Evolutionary conservation across 2,329 filamentous ascomycete species (phyloP).

Genomic region (Aspergillus spinulosporus): DNA sequence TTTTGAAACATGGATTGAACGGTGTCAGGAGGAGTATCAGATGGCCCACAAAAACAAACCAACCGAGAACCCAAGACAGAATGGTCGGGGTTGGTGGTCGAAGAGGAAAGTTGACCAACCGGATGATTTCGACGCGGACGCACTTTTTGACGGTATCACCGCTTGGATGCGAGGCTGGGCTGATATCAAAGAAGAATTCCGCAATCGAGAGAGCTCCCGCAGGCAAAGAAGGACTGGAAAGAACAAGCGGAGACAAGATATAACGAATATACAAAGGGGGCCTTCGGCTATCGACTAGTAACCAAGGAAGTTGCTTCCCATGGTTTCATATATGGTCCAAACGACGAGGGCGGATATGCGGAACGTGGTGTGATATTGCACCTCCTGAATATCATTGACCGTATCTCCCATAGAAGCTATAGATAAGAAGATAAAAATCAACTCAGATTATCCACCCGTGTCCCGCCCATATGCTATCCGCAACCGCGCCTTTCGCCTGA

Average conservation of each 20-base stretch:
- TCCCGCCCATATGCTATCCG: constrained; percentile 26
- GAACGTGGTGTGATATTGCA: not conserved
- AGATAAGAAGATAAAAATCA: constrained; percentile 11
- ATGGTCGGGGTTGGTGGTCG: constrained; percentile 22
- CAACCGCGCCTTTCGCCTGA: constrained; percentile 28
- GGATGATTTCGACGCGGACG: constrained; percentile 29
- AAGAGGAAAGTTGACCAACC: constrained; percentile 20
- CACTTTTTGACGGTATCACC: constrained; percentile 40
- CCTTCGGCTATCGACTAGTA: not conserved
- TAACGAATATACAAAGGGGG: not conserved
- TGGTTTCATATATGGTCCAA: not conserved
- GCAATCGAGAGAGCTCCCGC: constrained; percentile 58
- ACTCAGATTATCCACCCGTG: constrained; percentile 18
- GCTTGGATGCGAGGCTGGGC: constrained; percentile 48
- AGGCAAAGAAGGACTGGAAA: constrained; percentile 48
- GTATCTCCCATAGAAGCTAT: constrained; percentile 8
- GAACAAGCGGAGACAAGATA: constrained; percentile 14
- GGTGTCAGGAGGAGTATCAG: constrained; percentile 29
- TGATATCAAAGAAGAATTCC: constrained; percentile 44
- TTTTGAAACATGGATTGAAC: constrained; percentile 35
- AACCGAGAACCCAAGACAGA: constrained; percentile 10
- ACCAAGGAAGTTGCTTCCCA: not conserved
- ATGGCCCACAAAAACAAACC: constrained; percentile 3
- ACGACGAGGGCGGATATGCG: not conserved
- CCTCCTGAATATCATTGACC: not conserved